Conservation (phyloP, 331 rosid species). For the Dryas integrifolia region DNA sequence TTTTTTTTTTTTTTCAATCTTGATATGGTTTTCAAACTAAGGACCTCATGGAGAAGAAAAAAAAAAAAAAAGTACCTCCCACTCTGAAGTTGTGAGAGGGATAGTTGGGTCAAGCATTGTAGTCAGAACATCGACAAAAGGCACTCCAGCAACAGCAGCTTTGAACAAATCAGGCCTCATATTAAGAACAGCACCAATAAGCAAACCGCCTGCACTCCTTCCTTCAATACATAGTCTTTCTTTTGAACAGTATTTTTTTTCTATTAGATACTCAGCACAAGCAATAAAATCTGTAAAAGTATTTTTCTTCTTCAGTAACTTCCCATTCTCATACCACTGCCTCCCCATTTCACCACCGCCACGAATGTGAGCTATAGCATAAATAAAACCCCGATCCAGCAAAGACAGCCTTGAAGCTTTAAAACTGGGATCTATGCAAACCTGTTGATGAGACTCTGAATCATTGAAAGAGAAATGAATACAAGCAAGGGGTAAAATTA, state of each 20-base stretch:
- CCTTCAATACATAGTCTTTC: constrained; percentile 78
- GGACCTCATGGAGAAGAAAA: background rate
- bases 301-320: constrained; percentile 75
- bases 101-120: constrained; percentile 96
- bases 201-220: constrained; percentile 95
- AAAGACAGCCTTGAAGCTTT: constrained; percentile 72
- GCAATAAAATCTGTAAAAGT: constrained; percentile 89
- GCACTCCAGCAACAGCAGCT: constrained; percentile 88
- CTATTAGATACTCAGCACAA: constrained; percentile 77
- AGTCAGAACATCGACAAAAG: constrained; percentile 92
- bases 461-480: constrained; percentile 10
- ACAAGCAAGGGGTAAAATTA: background rate
- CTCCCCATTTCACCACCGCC: constrained; percentile 99
- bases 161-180: constrained; percentile 97
- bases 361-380: constrained; percentile 84
- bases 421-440: constrained; percentile 73
- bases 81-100: constrained; percentile 93
- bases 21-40: background rate
- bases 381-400: constrained; percentile 81
- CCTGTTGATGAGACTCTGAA: constrained; percentile 40
- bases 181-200: constrained; percentile 87
- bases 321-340: constrained; percentile 95
- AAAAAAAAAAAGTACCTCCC: constrained; percentile 63
- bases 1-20: background rate
- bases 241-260: constrained; percentile 63